Conservation (phyloP, 1,284 basidiomycete species). For the Boletellus deceptivus region DNA sequence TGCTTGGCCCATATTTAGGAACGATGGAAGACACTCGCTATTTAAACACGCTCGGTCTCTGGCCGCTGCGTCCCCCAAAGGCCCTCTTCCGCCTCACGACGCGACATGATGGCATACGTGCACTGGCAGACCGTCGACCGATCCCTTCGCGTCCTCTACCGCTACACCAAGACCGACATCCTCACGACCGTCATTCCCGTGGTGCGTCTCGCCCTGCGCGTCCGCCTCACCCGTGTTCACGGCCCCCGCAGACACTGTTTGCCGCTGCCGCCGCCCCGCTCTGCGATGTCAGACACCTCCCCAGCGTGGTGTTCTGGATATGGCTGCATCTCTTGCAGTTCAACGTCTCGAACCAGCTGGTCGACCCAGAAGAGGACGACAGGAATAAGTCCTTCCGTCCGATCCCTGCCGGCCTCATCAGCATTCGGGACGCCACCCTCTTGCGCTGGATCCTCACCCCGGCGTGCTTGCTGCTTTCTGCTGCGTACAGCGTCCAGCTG, state of each 20-base stretch:
- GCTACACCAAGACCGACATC: slow-evolving; percentile 43
- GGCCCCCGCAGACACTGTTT: slow-evolving; percentile 36
- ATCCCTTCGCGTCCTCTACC: slow-evolving; percentile 21
- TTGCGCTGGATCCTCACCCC: slow-evolving; percentile 41
- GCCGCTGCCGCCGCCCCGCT: slow-evolving; percentile 36
- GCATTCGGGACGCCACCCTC: slow-evolving; percentile 29
- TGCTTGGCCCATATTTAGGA: slow-evolving; percentile 9
- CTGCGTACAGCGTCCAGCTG: slow-evolving; percentile 32
- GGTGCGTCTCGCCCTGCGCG: slow-evolving; percentile 23
- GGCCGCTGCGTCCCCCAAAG: not conserved
- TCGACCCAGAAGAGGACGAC: slow-evolving; percentile 39
- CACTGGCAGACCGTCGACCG: slow-evolving; percentile 11
- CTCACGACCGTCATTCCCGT: slow-evolving; percentile 41
- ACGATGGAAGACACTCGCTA: slow-evolving; percentile 11
- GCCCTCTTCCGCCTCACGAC: slow-evolving; percentile 19
- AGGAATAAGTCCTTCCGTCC: slow-evolving; percentile 43
- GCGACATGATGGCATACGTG: slow-evolving; percentile 17
- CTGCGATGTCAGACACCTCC: slow-evolving; percentile 20
- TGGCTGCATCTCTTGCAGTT: slow-evolving; percentile 47
- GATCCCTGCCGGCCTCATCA: slow-evolving; percentile 40
- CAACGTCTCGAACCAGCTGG: slow-evolving; percentile 44
- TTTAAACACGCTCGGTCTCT: slow-evolving; percentile 17
- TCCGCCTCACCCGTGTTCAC: slow-evolving; percentile 1
- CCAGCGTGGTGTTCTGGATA: slow-evolving; percentile 39
- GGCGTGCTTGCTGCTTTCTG: slow-evolving; percentile 34